Percentiles rank a stretch among this genome's conserved stretches.
Evolutionary conservation across 192 early-diverging fungal genomes (phyloP).

Genomic region (Entomortierella parvispora): DNA sequence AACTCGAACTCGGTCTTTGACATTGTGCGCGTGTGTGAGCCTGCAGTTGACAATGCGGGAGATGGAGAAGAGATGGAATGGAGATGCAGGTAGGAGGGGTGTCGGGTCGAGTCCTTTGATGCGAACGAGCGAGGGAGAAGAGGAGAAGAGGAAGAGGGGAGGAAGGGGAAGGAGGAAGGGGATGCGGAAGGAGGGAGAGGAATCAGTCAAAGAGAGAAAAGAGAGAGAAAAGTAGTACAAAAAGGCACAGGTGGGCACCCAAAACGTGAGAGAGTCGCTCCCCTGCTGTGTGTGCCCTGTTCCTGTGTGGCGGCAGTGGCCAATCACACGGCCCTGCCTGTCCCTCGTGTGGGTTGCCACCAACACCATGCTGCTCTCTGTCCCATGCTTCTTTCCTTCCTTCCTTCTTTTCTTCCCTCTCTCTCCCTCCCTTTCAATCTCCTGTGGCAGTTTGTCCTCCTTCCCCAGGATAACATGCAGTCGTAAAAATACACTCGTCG

Average conservation of each 20-base stretch:
- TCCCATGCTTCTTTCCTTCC: no score
- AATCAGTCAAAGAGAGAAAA: conserved; percentile 11
- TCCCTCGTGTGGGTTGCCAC: background rate
- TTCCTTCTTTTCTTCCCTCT: no score
- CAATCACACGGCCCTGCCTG: background rate
- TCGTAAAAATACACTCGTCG: no score
- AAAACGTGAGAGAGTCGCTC: no score
- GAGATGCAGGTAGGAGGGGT: no score
- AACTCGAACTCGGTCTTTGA: background rate
- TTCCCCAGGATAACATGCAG: no score
- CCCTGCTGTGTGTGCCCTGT: no score
- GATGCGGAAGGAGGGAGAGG: background rate
- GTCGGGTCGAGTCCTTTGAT: background rate
- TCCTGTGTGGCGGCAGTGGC: background rate
- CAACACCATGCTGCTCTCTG: no score
- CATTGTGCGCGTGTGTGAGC: background rate
- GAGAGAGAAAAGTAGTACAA: conserved; percentile 1
- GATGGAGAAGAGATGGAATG: no score
- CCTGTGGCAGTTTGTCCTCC: no score
- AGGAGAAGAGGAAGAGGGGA: conserved; percentile 2
- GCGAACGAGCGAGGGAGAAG: background rate
- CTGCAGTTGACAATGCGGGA: background rate
- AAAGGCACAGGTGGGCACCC: no score
- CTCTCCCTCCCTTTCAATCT: no score
- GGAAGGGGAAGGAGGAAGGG: background rate